These are phyloP conservation scores for Trichoderma pleuroti DNA, from an alignment of 2,329 filamentous ascomycete genomes.

Conservation along the genomic window DNA sequence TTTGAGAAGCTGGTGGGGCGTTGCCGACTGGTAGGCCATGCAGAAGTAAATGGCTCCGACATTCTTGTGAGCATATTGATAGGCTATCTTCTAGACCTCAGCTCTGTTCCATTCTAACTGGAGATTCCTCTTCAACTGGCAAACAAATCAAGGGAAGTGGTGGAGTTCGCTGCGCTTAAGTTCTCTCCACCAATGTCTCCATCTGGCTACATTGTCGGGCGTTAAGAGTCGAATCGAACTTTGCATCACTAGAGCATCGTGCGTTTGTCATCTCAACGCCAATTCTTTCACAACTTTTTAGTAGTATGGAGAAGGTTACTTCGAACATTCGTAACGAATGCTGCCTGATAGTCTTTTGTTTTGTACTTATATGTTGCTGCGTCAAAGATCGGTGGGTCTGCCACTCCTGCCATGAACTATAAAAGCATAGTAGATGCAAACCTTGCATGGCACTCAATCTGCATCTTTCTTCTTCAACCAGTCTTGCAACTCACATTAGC, in stretches of 20 bases:
- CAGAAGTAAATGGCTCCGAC: background rate
- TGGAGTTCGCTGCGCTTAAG: background rate
- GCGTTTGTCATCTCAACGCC: background rate
- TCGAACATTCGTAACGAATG: background rate
- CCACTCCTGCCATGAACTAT: background rate
- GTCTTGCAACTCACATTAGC: background rate
- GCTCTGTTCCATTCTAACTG: background rate
- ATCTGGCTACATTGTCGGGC: background rate
- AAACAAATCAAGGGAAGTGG: background rate
- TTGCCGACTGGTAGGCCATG: background rate
- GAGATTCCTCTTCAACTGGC: background rate
- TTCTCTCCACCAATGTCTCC: background rate
- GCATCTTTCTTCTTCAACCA: background rate
- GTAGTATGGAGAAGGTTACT: background rate
- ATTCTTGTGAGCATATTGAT: background rate
- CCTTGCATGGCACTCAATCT: background rate
- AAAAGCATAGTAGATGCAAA: background rate
- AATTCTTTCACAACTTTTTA: background rate
- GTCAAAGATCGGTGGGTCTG: background rate
- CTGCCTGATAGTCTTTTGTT: background rate
- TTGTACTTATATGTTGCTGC: background rate
- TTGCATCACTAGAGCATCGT: background rate
- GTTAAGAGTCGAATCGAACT: background rate
- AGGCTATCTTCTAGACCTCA: background rate
- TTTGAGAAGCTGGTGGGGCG: slow-evolving; percentile 3